Evolutionary conservation across 2,329 filamentous ascomycete genomes (phyloP), one percentile per base, ranked within the genome.

Genomic region (Cladophialophora yegresii): DNA sequence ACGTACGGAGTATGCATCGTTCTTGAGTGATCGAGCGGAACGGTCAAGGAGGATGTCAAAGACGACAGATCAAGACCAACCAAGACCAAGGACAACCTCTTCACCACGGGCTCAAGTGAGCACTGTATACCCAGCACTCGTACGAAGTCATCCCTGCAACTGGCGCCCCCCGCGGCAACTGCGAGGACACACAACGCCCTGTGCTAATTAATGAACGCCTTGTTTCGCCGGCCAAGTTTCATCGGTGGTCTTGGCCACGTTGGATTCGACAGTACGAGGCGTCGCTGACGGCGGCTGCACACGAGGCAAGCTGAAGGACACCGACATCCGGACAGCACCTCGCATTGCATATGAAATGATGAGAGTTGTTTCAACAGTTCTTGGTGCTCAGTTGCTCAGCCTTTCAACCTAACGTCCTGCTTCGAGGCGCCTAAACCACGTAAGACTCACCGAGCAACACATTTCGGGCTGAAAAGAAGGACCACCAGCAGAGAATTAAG

Each of bases 181-280:
- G 3, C 26, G 26, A 28, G 26, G 26, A 43, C 36, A 43, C 36
- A 5, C 16, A 33, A 7, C 16, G 8, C 13, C 36, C 36, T 43
- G n/a, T 3, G 40, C 12, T 12, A n/a, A n/a, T n/a, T 9, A 30
- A 20, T n/a, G 23, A 54, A 54, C 51, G 51, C 51, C 28, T 23
- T 54, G 12, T 54, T 33, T n/a, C 16, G 23, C 16, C 51, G 23
- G 4, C 51, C 13, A 54, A 54, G 23, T 54, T 32, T 32, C 8
- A 54, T 54, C 50, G 20, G 26, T n/a, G 20, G 10, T 8, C 26
- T 28, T 30, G 51, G n/a, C 16, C 23, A 30, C 28, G 23, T 12
- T 54, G 26, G 51, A 54, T n/a, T n/a, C n/a, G n/a, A n/a, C n/a
- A 54, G 12, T 54, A 54, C 51, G 51, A 54, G 51, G 51, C 51